Conservation (phyloP, 768 basidiomycete genomes). For the Calocybe gangraenosa region DNA sequence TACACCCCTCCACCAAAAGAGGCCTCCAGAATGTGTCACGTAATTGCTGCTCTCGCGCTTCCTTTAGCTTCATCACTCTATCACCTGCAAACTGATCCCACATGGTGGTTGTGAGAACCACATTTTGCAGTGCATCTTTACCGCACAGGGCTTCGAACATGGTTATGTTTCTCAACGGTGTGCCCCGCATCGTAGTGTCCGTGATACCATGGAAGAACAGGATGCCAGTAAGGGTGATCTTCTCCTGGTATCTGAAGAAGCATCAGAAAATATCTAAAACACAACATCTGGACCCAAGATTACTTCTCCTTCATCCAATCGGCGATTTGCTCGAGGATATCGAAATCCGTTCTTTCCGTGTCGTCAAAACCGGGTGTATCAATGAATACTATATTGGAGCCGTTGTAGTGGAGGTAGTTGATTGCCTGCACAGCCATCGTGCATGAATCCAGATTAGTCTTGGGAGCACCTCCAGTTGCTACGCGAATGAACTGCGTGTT, state of each 20-base stretch:
- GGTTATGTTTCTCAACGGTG: conserved; percentile 17
- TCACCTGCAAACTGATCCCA: conserved; percentile 35
- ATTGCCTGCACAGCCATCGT: conserved; percentile 17
- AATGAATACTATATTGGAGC: neutral
- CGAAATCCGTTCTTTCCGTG: conserved; percentile 12
- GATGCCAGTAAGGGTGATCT: conserved; percentile 31
- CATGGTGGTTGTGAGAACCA: conserved; percentile 46
- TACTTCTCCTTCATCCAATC: conserved; percentile 23
- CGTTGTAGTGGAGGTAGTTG: conserved; percentile 1
- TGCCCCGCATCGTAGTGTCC: too few relatives aligned
- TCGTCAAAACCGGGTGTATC: neutral
- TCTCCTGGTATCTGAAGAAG: conserved; percentile 17
- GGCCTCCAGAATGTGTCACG: conserved; percentile 39
- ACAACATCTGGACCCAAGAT: neutral
- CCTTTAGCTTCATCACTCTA: conserved; percentile 16
- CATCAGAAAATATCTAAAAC: neutral
- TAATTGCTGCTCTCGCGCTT: conserved; percentile 36
- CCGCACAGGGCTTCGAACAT: conserved; percentile 50
- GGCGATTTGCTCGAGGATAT: conserved; percentile 23
- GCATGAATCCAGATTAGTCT: conserved; percentile 16
- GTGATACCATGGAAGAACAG: conserved; percentile 32
- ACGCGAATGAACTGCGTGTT: conserved; percentile 21
- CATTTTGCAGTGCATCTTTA: conserved; percentile 34
- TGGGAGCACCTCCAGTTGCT: conserved; percentile 6
- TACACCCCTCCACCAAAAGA: conserved; percentile 21